A percentile compares a stretch with the other conserved stretches of the same genome.
These are phyloP conservation scores for Chlamydomonas incerta DNA, from an alignment of 139 green algal species.

Conservation along the genomic window DNA sequence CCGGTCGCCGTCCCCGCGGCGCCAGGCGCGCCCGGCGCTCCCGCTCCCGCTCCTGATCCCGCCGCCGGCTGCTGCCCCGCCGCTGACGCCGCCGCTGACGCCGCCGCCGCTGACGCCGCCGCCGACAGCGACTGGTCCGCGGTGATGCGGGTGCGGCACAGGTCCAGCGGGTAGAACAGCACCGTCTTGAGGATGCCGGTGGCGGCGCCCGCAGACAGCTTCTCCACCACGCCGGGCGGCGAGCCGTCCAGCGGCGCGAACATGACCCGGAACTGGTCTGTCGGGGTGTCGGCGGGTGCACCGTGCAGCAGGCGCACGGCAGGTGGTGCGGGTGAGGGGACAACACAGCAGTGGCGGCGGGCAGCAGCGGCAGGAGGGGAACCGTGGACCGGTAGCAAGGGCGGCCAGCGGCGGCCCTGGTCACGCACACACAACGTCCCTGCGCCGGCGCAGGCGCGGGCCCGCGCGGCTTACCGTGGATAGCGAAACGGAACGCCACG, in stretches of 20 bases:
- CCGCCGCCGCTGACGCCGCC: neutral
- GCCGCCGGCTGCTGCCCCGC: neutral
- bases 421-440: too few species aligned
- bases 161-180: conserved; percentile 75
- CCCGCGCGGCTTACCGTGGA: neutral
- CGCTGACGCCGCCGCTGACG: neutral
- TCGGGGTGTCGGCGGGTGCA: neutral
- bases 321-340: too few species aligned
- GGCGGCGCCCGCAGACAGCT: conserved; percentile 49
- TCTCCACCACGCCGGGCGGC: conserved; percentile 58
- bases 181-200: conserved; percentile 55
- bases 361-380: too few species aligned
- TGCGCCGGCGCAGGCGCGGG: too few species aligned
- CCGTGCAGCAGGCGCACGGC: too few species aligned
- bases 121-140: conserved; percentile 51
- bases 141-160: conserved; percentile 69
- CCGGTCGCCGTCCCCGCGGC: neutral
- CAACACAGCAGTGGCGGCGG: too few species aligned
- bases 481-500: conserved; percentile 37
- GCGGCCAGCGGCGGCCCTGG: too few species aligned
- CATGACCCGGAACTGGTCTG: conserved; percentile 67
- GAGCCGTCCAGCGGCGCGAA: conserved; percentile 66
- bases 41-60: neutral
- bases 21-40: neutral
- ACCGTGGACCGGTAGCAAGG: too few species aligned